phyloP scores from a whole-genome alignment of 352 stramenopile species.

The Globisporangium emineosum region DNA sequence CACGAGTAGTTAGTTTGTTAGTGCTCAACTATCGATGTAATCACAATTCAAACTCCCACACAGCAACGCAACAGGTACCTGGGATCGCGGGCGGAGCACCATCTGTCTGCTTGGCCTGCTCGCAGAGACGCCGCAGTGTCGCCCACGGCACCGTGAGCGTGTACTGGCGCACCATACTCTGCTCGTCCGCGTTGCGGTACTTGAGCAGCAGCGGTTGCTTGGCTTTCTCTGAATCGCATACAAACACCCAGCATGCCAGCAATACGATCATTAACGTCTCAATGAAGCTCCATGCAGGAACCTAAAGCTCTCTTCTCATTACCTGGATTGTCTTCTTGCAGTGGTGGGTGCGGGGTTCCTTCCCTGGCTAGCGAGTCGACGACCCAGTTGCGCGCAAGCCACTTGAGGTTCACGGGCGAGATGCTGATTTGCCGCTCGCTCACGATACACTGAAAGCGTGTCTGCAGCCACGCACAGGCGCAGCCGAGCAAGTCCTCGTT shows the following conservation, averaged over 20 bases:
- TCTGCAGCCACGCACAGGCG: constrained; percentile 64
- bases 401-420: constrained; percentile 44
- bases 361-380: constrained; percentile 38
- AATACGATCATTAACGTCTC: not conserved
- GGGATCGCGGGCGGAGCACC: not conserved
- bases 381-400: constrained; percentile 44
- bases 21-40: not conserved
- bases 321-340: constrained; percentile 6
- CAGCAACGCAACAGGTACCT: not conserved
- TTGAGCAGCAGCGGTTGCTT: constrained; percentile 43
- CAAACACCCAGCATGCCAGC: too few relatives aligned
- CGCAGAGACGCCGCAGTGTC: constrained; percentile 40
- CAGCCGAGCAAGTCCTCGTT: constrained; percentile 49
- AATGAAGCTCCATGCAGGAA: not conserved
- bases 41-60: not conserved
- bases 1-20: constrained; percentile 8
- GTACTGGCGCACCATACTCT: constrained; percentile 47
- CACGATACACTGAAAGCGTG: constrained; percentile 71
- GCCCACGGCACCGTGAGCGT: constrained; percentile 59
- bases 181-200: constrained; percentile 40
- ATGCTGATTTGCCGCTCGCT: constrained; percentile 45
- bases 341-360: not conserved
- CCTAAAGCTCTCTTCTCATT: not conserved
- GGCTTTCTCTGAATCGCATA: constrained; percentile 15
- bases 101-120: constrained; percentile 21